Base-by-base conservation (phyloP, 208 protist species). In the Zelonia costaricensis region DNA sequence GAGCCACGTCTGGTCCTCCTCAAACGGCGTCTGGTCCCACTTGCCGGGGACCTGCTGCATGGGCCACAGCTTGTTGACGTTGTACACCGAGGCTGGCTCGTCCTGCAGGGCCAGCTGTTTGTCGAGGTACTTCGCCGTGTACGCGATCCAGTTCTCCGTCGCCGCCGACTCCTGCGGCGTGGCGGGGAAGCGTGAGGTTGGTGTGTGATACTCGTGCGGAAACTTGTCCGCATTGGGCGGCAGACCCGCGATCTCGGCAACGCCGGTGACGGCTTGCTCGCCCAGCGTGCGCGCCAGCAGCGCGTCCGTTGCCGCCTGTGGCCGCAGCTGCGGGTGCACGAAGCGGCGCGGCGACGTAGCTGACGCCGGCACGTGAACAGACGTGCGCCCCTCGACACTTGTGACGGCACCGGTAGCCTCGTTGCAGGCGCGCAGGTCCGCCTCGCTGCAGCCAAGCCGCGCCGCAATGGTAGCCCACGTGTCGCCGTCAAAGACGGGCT, bases 1-100 rank as follows among this genome's bases (percentile, higher is more conserved):
- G 22, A 96, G 61, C 88, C 91, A 96, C 25, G 91, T 94, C 54
- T 96, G 91, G 58, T 96, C 91, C 62, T 96, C 91, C 66, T 91
- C 87, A 35, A 92, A 96, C 12, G 87, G 91, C 18, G 87, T 96
- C 54, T 93, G 85, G 45, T 96, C 88, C 18, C 83, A 43, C 61
- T 89, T 94, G 13, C 91, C 91, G 20, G 91, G 87, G 15, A 93
- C 75, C 56, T 94, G 87, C 59, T 94, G 85, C 80, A 93, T 79
- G 38, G 91, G 91, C 88, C 91, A 94, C 44, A 91, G 44, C 51
- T 87, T 84, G 48, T 96, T 96, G 25, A 92, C 86, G 51, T 87
- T 91, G 66, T 94, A 96, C 16, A 80, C 61, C 16, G 82, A 76
- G 20, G 67, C 44, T 0, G 91, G 86, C 60, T 91, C 84, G 18